These are phyloP conservation scores for Pochonia chlamydosporia DNA, from an alignment of 2,329 filamentous ascomycete genomes.

Conservation along the genomic window DNA sequence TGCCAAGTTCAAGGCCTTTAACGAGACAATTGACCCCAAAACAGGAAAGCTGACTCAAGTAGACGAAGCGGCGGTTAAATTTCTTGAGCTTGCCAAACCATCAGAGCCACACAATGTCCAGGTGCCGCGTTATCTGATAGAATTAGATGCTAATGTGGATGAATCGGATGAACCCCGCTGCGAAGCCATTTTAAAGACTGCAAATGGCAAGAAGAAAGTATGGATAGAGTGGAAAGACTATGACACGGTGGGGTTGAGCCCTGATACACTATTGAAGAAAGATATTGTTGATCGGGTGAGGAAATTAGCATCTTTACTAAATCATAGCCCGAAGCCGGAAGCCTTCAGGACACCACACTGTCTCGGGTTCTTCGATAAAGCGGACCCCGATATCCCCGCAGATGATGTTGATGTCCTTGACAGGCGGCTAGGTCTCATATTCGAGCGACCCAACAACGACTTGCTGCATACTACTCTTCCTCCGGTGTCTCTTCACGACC, in stretches of 20 bases:
- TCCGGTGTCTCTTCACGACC: slow-evolving; percentile 41
- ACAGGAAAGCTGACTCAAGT: slow-evolving; percentile 20
- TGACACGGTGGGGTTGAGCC: slow-evolving; percentile 26
- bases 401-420: slow-evolving; percentile 37
- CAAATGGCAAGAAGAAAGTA: slow-evolving; percentile 30
- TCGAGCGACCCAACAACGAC: slow-evolving; percentile 39
- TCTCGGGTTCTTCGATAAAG: slow-evolving; percentile 44
- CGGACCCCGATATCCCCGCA: slow-evolving; percentile 22
- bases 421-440: slow-evolving; percentile 46
- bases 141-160: slow-evolving; percentile 25
- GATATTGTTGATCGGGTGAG: slow-evolving; percentile 38
- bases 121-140: slow-evolving; percentile 28
- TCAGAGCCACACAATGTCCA: slow-evolving; percentile 25
- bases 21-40: slow-evolving; percentile 36
- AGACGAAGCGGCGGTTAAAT: slow-evolving; percentile 31
- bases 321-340: slow-evolving; percentile 40
- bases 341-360: slow-evolving; percentile 46
- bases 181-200: slow-evolving; percentile 31
- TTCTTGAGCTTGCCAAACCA: slow-evolving; percentile 32
- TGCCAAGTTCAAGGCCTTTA: slow-evolving; percentile 47
- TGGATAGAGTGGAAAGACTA: slow-evolving; percentile 50
- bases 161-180: slow-evolving; percentile 30
- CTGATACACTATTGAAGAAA: slow-evolving; percentile 32
- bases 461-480: slow-evolving; percentile 27
- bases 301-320: slow-evolving; percentile 42